phyloP scores from a whole-genome alignment of 108 stramenopile genomes.

The Stephanodiscus minutulus region DNA sequence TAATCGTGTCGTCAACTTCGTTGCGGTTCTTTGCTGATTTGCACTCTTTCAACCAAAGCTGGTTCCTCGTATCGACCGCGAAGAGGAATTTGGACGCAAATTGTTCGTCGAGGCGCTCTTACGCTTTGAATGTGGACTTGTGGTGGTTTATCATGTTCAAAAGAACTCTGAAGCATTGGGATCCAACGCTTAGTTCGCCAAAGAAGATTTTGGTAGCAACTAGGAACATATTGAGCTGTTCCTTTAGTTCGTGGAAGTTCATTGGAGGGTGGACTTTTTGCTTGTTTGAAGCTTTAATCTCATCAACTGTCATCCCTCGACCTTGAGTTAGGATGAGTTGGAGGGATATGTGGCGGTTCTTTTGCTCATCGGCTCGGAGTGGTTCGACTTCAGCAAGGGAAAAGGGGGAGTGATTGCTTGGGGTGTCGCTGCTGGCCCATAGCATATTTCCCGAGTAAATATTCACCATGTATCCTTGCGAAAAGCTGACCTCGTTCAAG shows the following conservation, averaged over 20 bases:
- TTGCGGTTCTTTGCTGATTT: neutral
- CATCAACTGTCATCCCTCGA: neutral
- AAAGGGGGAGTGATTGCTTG: neutral
- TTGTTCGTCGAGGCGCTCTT: neutral
- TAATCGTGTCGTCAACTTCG: neutral
- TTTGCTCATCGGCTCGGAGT: neutral
- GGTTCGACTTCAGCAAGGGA: neutral
- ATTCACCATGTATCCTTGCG: neutral
- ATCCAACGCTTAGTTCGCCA: neutral
- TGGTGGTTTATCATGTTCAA: neutral
- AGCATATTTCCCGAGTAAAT: neutral
- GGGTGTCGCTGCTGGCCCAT: neutral
- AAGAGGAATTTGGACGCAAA: neutral
- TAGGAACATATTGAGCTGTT: neutral
- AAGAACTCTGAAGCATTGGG: neutral
- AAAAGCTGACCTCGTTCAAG: neutral
- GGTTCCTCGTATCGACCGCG: neutral
- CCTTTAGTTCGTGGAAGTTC: neutral
- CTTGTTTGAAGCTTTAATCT: neutral
- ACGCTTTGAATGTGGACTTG: neutral
- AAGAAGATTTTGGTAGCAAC: neutral
- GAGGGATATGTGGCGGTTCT: neutral
- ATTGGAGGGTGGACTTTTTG: slow-evolving; percentile 5
- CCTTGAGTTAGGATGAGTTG: slow-evolving; percentile 1
- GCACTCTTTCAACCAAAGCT: neutral